These are phyloP conservation scores for Vicia sativa DNA, from an alignment of 306 rosid genomes.

Conservation along the genomic window DNA sequence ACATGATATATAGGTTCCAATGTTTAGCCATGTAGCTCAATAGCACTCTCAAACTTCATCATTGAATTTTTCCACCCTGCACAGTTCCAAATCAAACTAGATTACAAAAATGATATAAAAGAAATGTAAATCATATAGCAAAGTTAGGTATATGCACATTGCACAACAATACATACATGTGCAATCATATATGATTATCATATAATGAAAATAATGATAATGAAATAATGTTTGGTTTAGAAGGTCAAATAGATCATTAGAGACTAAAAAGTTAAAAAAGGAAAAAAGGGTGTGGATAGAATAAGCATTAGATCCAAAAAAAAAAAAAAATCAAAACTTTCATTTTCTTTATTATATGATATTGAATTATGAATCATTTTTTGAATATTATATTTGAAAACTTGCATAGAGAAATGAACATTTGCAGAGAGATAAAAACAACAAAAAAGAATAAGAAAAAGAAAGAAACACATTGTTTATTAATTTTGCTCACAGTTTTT, in stretches of 20 bases:
- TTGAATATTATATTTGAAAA: constrained; percentile 33
- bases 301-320: constrained; percentile 49
- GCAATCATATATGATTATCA: constrained; percentile 32
- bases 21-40: constrained; percentile 4
- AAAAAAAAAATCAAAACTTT: constrained; percentile 40
- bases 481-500: constrained; percentile 30
- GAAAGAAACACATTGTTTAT: background rate
- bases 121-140: background rate
- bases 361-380: background rate
- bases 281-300: constrained; percentile 10
- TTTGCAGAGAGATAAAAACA: constrained; percentile 34
- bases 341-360: constrained; percentile 19
- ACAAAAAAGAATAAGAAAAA: constrained; percentile 36
- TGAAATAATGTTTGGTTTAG: constrained; percentile 35
- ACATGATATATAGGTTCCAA: constrained; percentile 6
- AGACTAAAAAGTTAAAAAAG: constrained; percentile 42
- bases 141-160: constrained; percentile 35
- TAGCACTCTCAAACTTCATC: constrained; percentile 26
- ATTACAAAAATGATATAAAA: constrained; percentile 29
- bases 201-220: background rate
- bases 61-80: constrained; percentile 45
- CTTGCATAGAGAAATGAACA: constrained; percentile 46
- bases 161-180: constrained; percentile 31
- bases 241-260: constrained; percentile 50
- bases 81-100: constrained; percentile 44